Percentiles rank a stretch among this genome's conserved stretches.
Conservation (phyloP, 352 stramenopile species). For the Hyaloperonospora arabidopsidis region DNA sequence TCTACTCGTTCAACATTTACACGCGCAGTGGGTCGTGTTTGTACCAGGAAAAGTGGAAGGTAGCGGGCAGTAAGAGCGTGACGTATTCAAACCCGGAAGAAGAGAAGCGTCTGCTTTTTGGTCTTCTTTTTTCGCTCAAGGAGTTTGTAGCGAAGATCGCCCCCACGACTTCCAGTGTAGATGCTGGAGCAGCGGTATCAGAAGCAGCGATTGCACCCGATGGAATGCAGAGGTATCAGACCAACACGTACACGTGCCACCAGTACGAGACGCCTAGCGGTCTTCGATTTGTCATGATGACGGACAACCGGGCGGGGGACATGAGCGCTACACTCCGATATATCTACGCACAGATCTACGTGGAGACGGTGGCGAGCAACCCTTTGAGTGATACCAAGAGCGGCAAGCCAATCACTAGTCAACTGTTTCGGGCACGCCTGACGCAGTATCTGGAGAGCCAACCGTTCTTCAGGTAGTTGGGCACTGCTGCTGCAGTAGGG, state of each 20-base stretch:
- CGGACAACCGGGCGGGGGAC: constrained; percentile 81
- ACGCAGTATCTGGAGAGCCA: constrained; percentile 72
- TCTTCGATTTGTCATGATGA: constrained; percentile 87
- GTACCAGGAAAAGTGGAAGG: constrained; percentile 88
- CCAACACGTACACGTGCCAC: constrained; percentile 86
- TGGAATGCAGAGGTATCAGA: constrained; percentile 78
- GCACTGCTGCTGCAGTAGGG: too few species aligned
- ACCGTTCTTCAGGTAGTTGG: constrained; percentile 56
- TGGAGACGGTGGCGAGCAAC: constrained; percentile 88
- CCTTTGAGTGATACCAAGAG: constrained; percentile 72
- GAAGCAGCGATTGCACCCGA: constrained; percentile 22
- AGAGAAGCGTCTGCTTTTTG: constrained; percentile 88
- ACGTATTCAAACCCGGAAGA: constrained; percentile 81
- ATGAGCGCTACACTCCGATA: constrained; percentile 74
- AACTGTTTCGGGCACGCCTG: constrained; percentile 65
- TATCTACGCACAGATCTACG: constrained; percentile 87
- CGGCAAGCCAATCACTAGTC: constrained; percentile 65
- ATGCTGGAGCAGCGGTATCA: constrained; percentile 12
- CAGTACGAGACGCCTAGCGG: constrained; percentile 87
- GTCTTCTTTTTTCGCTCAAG: constrained; percentile 89
- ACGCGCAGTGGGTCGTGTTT: constrained; percentile 82
- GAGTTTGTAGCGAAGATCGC: constrained; percentile 81
- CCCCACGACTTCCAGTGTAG: constrained; percentile 26
- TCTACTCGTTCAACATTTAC: constrained; percentile 92
- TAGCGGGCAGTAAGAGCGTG: constrained; percentile 45